Evolutionary conservation across 306 rosid genomes (phyloP).

Genomic region (Castanospermum australe): DNA sequence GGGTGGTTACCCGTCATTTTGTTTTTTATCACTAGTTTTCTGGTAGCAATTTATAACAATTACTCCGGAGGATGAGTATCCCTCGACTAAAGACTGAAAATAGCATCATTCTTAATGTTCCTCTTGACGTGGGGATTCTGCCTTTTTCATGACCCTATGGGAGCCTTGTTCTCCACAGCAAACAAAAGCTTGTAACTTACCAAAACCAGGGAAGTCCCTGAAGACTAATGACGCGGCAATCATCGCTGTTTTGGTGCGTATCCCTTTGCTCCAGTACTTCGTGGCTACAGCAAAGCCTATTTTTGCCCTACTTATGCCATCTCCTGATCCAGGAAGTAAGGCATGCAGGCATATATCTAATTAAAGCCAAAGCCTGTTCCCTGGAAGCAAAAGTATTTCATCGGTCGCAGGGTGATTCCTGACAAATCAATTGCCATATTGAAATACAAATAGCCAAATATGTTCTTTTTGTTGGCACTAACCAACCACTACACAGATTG

Average conservation of each 20-base stretch:
- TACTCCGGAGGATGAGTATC: too few species aligned
- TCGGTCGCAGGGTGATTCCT: conserved; percentile 35
- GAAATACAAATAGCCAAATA: too few species aligned
- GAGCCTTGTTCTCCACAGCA: conserved; percentile 29
- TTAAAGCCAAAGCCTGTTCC: conserved; percentile 44
- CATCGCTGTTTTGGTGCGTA: conserved; percentile 35
- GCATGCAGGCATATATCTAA: conserved; percentile 48
- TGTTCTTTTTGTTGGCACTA: too few species aligned
- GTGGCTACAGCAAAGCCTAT: conserved; percentile 41
- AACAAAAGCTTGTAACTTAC: conserved; percentile 38
- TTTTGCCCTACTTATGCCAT: conserved; percentile 38
- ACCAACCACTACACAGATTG: too few species aligned
- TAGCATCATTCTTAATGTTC: too few species aligned
- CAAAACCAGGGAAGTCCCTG: conserved; percentile 31
- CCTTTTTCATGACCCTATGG: conserved; percentile 51
- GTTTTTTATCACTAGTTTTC: not conserved
- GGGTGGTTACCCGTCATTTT: not conserved
- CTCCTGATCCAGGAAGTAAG: conserved; percentile 31
- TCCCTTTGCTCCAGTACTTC: conserved; percentile 43
- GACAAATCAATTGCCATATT: conserved; percentile 25
- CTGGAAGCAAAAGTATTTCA: conserved; percentile 35
- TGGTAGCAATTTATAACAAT: too few species aligned
- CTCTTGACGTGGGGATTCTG: too few species aligned
- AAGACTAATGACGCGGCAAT: conserved; percentile 41
- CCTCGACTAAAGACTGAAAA: too few species aligned